Evolutionary conservation across 1,139 yeast species (phyloP).

Genomic region (Pichia sp.): DNA sequence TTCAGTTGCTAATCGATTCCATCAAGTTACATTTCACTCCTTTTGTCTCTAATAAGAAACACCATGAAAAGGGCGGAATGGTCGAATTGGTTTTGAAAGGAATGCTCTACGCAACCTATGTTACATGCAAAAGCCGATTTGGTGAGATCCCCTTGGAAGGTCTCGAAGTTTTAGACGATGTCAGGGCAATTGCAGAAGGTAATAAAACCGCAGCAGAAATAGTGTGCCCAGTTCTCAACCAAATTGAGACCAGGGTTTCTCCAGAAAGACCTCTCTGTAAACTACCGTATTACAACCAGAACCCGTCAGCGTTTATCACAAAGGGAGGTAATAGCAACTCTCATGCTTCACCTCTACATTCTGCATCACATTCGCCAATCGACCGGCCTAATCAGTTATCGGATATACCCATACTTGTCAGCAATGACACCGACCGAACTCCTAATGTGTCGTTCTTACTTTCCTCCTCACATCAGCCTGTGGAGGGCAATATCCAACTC

Average conservation of each 20-base stretch:
- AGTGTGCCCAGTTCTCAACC: not conserved
- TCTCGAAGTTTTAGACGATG: slow-evolving; percentile 10
- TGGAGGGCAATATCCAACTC: not conserved
- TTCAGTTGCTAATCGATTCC: slow-evolving; percentile 21
- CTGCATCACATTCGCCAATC: not conserved
- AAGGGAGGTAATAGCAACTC: not conserved
- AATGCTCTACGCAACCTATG: slow-evolving; percentile 18
- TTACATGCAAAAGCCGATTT: slow-evolving; percentile 11
- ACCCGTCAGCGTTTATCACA: not conserved
- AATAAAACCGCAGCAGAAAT: slow-evolving; percentile 3
- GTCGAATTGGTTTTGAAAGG: slow-evolving; percentile 15
- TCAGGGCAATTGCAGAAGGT: slow-evolving; percentile 5
- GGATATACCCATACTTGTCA: not conserved
- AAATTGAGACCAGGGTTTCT: no score
- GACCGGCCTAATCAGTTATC: not conserved
- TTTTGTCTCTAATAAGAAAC: slow-evolving; percentile 2
- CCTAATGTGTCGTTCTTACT: slow-evolving; percentile 13
- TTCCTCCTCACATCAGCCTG: slow-evolving; percentile 4
- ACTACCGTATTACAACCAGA: slow-evolving; percentile 2
- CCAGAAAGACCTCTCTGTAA: not conserved
- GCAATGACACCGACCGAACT: slow-evolving; percentile 3
- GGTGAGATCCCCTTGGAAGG: slow-evolving; percentile 7
- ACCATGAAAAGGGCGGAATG: slow-evolving; percentile 18
- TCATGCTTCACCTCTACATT: not conserved
- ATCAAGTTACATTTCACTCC: slow-evolving; percentile 19